Percentiles rank a stretch among this genome's conserved stretches.
Conservation (phyloP, 2,329 filamentous ascomycete species). For the Aspergillus cejpii region DNA sequence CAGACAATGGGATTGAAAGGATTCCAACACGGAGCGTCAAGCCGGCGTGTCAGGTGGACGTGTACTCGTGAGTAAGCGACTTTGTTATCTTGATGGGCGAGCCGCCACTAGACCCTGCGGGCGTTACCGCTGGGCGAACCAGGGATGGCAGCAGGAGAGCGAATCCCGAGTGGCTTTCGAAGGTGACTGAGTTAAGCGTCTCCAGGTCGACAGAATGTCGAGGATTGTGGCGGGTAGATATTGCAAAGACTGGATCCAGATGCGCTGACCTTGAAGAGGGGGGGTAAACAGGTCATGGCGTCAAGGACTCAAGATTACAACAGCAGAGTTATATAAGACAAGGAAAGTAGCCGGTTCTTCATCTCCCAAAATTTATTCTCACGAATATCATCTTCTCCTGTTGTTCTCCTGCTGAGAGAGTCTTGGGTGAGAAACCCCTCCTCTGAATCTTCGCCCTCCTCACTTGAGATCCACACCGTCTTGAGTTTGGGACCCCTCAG, state of each 20-base stretch:
- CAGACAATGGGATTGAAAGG: conserved; percentile 8
- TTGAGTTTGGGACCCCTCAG: not conserved
- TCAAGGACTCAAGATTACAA: not conserved
- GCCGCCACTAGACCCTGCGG: conserved; percentile 14
- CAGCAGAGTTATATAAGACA: conserved; percentile 1
- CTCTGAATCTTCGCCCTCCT: not conserved
- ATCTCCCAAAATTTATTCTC: no score
- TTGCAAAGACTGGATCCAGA: conserved; percentile 6
- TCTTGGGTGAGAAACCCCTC: no score
- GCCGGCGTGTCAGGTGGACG: not conserved
- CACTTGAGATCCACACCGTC: not conserved
- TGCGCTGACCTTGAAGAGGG: no score
- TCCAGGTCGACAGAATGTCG: not conserved
- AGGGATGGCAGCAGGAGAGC: conserved; percentile 3
- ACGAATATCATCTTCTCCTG: not conserved
- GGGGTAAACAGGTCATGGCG: not conserved
- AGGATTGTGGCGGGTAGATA: not conserved
- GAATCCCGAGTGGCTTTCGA: not conserved
- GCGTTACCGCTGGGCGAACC: conserved; percentile 17
- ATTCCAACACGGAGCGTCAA: conserved; percentile 7
- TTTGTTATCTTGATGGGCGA: conserved; percentile 10
- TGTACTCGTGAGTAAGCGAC: not conserved
- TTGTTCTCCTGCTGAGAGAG: not conserved
- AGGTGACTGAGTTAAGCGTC: conserved; percentile 3
- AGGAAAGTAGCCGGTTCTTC: not conserved